Conservation (phyloP, 2,329 filamentous ascomycete species). For the Colletotrichum magnum region DNA sequence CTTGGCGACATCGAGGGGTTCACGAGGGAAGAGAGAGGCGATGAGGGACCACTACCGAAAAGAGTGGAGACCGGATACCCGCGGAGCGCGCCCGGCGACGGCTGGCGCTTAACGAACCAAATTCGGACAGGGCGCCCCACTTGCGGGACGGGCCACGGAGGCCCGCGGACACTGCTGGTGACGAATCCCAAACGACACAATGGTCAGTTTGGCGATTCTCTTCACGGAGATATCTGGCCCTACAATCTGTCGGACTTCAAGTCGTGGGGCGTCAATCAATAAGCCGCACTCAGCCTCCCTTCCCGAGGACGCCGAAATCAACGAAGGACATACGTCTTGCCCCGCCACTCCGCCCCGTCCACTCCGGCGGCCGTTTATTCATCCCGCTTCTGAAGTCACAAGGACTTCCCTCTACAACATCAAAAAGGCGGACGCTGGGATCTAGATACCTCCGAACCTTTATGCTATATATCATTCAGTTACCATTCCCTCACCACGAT, state of each 20-base stretch:
- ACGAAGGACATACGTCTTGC: background rate
- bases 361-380: background rate
- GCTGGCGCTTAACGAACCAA: constrained; percentile 9
- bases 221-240: background rate
- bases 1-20: too few species aligned
- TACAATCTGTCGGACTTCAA: background rate
- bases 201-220: background rate
- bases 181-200: constrained; percentile 6
- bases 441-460: background rate
- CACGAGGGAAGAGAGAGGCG: too few species aligned
- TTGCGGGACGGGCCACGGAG: background rate
- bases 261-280: background rate
- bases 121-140: background rate
- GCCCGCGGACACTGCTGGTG: background rate
- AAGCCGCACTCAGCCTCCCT: background rate
- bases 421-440: background rate
- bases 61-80: constrained; percentile 13
- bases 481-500: background rate
- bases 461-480: constrained; percentile 11
- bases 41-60: background rate
- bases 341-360: background rate
- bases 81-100: constrained; percentile 12
- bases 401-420: background rate
- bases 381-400: background rate
- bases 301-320: constrained; percentile 13